Evolutionary conservation across 257 asterid genomes (phyloP), one percentile per base, ranked within the genome.

Genomic region (Solanum raphanifolium): DNA sequence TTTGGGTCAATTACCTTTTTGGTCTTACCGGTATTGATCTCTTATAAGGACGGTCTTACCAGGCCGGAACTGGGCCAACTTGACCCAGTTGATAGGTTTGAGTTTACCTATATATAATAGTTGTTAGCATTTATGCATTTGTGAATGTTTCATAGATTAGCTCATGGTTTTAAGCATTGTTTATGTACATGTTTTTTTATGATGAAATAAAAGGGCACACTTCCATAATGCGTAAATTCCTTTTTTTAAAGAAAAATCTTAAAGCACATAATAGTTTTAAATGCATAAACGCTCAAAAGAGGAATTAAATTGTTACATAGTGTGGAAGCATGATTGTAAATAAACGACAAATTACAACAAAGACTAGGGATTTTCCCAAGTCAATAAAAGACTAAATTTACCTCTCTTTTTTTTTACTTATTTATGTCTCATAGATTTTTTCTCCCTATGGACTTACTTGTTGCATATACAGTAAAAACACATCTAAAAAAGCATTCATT

Each of bases 21-120:
- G 58, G 58, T 48, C 58, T 48, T 48, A 48, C 58, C 21, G 0
- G 4, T 55, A 18, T 55, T 10, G n/a, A 9, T 52, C 62, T 18
- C 62, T 52, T 52, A 52, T 55, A 6, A 2, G 65, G 65, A 6
- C 0, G 1, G 65, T 55, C n/a, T 6, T 18, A 18, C n/a, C 6
- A 55, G 65, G 65, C 23, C 65, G 9, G n/a, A 55, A 55, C 65
- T 0, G 10, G 21, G 65, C n/a, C 9, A 18, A 55, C n/a, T 6
- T 55, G n/a, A 52, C 23, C 62, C n/a, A 52, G 6, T 52, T 52
- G n/a, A 52, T 21, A 52, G 62, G 62, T 95, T 94, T 93, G 93
- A 93, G 98, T 94, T 34, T 94, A 58, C 20, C 74, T 66, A 52
- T 66, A 13, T 62, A 62, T 62, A 12, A 12, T 62, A 62, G 69